Evolutionary conservation across 2,329 filamentous ascomycete genomes (phyloP).

Genomic region (Diaporthe sp.): DNA sequence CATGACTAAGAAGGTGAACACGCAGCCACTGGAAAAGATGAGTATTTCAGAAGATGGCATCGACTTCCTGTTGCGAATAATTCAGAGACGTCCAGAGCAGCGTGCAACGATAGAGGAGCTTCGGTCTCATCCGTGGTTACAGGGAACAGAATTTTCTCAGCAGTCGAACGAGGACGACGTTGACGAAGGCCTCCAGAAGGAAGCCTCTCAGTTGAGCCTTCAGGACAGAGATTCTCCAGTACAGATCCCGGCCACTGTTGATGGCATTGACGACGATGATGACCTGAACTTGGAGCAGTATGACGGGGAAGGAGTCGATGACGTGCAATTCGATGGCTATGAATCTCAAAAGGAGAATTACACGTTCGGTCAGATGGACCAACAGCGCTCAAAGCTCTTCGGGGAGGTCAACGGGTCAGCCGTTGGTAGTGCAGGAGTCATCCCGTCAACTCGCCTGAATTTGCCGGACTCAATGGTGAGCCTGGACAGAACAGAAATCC

Average conservation of each 20-base stretch:
- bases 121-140: constrained; percentile 81
- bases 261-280: constrained; percentile 48
- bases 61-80: constrained; percentile 82
- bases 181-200: constrained; percentile 71
- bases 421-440: constrained; percentile 66
- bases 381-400: constrained; percentile 61
- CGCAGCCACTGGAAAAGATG: constrained; percentile 69
- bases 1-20: constrained; percentile 82
- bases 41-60: constrained; percentile 77
- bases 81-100: constrained; percentile 83
- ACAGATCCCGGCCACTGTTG: constrained; percentile 44
- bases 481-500: constrained; percentile 53
- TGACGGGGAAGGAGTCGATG: constrained; percentile 51
- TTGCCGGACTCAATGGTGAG: constrained; percentile 55
- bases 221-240: constrained; percentile 55
- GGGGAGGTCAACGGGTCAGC: constrained; percentile 69
- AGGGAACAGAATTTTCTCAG: constrained; percentile 47
- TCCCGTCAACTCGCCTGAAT: constrained; percentile 63
- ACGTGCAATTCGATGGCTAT: constrained; percentile 61
- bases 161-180: constrained; percentile 72
- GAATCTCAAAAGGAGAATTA: constrained; percentile 86
- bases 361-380: constrained; percentile 69
- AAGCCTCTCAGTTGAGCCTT: constrained; percentile 75
- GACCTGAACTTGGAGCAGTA: constrained; percentile 38
- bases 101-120: constrained; percentile 82